phyloP scores from a whole-genome alignment of 108 stramenopile genomes.

The Pseudonitzschia multiseries region DNA sequence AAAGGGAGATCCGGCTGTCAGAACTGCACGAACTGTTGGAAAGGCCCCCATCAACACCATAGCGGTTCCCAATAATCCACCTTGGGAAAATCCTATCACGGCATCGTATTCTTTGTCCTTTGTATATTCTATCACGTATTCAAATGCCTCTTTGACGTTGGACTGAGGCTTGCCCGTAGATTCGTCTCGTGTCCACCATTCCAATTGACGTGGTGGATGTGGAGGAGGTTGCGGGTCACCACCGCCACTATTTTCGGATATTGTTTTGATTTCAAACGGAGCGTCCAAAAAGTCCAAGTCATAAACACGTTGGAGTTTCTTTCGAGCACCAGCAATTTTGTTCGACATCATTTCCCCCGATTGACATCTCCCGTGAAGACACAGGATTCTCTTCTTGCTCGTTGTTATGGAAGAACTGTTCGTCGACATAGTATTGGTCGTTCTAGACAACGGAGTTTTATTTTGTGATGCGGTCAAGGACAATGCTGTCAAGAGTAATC shows the following conservation, averaged over 20 bases:
- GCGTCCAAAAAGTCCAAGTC: slow-evolving; percentile 66
- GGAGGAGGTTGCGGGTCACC: not conserved
- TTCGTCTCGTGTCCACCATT: slow-evolving; percentile 60
- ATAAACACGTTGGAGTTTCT: slow-evolving; percentile 54
- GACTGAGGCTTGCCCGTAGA: slow-evolving; percentile 36
- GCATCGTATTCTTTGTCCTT: slow-evolving; percentile 50
- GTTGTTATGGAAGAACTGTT: not conserved
- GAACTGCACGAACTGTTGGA: slow-evolving; percentile 49
- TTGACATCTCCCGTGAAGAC: slow-evolving; percentile 67
- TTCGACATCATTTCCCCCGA: slow-evolving; percentile 53
- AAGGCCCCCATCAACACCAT: slow-evolving; percentile 54
- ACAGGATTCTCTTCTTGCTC: slow-evolving; percentile 38
- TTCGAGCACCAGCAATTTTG: slow-evolving; percentile 72
- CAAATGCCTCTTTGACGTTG: slow-evolving; percentile 51
- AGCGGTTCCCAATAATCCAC: slow-evolving; percentile 64
- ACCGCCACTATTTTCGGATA: not conserved
- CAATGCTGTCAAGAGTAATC: not conserved
- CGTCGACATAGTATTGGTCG: not conserved
- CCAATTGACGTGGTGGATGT: slow-evolving; percentile 12
- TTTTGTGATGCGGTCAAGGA: not conserved
- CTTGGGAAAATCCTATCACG: slow-evolving; percentile 72
- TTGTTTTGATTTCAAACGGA: not conserved
- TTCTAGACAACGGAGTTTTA: not conserved
- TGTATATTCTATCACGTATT: slow-evolving; percentile 48
- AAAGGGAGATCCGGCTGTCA: slow-evolving; percentile 71